phyloP scores from a whole-genome alignment of 805 yeast genomes.

The Teunomyces aglyptinius region DNA sequence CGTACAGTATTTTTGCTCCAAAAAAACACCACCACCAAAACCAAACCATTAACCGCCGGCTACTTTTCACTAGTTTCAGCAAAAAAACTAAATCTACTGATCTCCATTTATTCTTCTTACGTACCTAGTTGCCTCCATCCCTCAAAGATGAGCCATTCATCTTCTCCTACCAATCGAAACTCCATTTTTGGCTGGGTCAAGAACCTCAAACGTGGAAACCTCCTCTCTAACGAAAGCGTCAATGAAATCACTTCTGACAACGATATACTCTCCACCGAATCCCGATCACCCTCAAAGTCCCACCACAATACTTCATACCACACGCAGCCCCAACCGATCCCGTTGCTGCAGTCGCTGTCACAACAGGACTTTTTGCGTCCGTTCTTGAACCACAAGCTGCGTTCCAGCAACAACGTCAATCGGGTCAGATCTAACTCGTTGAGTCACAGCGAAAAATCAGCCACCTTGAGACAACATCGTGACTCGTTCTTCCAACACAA shows the following conservation, averaged over 20 bases:
- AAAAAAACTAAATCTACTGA: not conserved
- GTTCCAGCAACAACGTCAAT: constrained; percentile 48
- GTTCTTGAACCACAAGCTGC: constrained; percentile 47
- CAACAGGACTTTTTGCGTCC: constrained; percentile 40
- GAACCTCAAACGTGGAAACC: constrained; percentile 36
- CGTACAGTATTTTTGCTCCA: not conserved
- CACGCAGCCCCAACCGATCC: constrained; percentile 3
- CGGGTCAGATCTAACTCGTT: constrained; percentile 38
- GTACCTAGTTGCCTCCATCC: not conserved
- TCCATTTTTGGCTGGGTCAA: constrained; percentile 47
- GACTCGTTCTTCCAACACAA: constrained; percentile 49
- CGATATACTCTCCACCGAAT: constrained; percentile 15
- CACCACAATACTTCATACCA: not conserved
- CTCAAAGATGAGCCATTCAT: constrained; percentile 33
- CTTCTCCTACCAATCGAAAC: constrained; percentile 37
- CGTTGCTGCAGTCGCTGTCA: constrained; percentile 8
- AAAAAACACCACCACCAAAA: not conserved
- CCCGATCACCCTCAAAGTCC: constrained; percentile 14
- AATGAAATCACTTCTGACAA: constrained; percentile 28
- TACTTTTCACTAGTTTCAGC: not conserved
- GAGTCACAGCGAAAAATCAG: constrained; percentile 26
- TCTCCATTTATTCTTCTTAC: not conserved
- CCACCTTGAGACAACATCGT: constrained; percentile 44
- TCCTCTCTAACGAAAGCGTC: constrained; percentile 37
- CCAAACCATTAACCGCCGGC: not conserved